phyloP scores from a whole-genome alignment of 306 rosid species.

The Calophaca sinica region DNA sequence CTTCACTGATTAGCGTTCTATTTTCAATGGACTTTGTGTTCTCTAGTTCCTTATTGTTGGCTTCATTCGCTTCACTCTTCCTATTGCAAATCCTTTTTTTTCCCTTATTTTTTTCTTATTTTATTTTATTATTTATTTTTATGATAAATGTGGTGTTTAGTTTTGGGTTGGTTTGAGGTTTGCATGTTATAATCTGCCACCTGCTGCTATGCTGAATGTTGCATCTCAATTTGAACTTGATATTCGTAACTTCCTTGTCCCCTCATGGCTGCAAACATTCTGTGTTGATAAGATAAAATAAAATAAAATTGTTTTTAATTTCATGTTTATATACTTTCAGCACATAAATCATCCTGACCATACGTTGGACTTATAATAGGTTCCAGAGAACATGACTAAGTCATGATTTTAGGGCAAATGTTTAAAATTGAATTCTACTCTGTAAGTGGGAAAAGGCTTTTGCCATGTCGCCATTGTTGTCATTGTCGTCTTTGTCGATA shows the following conservation, averaged over 20 bases:
- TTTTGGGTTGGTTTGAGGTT: slow-evolving; percentile 27
- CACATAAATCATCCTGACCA: neutral
- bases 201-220: slow-evolving; percentile 16
- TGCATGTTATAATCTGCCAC: slow-evolving; percentile 19
- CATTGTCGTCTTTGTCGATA: neutral
- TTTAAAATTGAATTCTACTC: neutral
- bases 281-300: neutral
- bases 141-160: slow-evolving; percentile 34
- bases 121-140: neutral
- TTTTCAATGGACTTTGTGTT: neutral
- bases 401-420: neutral
- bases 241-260: neutral
- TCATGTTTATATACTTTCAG: slow-evolving; percentile 19
- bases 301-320: neutral
- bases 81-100: neutral
- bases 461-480: neutral
- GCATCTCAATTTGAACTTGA: slow-evolving; percentile 5
- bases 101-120: neutral
- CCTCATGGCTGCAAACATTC: neutral
- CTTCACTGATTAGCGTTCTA: slow-evolving; percentile 4
- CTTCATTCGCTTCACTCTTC: slow-evolving; percentile 20
- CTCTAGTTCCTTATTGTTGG: neutral
- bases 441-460: slow-evolving; percentile 3
- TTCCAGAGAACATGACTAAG: neutral
- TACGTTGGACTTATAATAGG: slow-evolving; percentile 19